Base-by-base conservation (phyloP, 169 alveolate species). In the Plasmodium chabaudi region DNA sequence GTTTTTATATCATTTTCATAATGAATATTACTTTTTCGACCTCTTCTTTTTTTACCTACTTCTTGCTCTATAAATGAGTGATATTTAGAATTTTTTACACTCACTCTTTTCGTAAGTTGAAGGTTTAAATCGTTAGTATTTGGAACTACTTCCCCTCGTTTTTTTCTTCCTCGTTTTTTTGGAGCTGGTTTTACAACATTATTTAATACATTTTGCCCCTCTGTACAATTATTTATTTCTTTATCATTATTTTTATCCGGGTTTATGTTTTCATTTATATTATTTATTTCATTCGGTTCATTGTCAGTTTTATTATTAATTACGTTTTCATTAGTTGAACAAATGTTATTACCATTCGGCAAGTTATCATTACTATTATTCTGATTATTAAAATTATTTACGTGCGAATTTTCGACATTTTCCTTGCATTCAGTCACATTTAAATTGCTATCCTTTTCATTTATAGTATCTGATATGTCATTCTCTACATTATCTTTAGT, bases 361-460 rank as follows among this genome's bases (percentile, higher is more conserved):
- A 51, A 15, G 4, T 51, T 51, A 51, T 51, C 59, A 15, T 15
- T 15, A 51, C 59, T 15, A 15, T 15, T 6, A 12, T 2, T 51
- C 23, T 15, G n/a, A 51, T 51, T 51, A 15, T 51, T 51, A 34
- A 34, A 34, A 3, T 34, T 34, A 34, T 34, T 34, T 34, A 34
- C 0, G 42, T 34, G 5, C 7, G 7, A 34, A 34, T 3, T 9
- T 4, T 51, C 65, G 12, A 1, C 61, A 27, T 15, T 44, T 27
- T 39, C 87, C 13, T 57, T 39, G 3, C 19, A 77, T 51, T 77
- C 39, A 49, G 12, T 21, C 25, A 23, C 27, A 55, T 17, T 77
- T 53, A 10, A 49, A 17, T 56, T 51, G 27, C 7, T 19, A 23
- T 42, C 59, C 25, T 19, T 49, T 5, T 15, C n/a, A 25, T 75